Conservation (phyloP, 176 grass and related monocot genomes). For the Thinopyrum elongatum region DNA sequence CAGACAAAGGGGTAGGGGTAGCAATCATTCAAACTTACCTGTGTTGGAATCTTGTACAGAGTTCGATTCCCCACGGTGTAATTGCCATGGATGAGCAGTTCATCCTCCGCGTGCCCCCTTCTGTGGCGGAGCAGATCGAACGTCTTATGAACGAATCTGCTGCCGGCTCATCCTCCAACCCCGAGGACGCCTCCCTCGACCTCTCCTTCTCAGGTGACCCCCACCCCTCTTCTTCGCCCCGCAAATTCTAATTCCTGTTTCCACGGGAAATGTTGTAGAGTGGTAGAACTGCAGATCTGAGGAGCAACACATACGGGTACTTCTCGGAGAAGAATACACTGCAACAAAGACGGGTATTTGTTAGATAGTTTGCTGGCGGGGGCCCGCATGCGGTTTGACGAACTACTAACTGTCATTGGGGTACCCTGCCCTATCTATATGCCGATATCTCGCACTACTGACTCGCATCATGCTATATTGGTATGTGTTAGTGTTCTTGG, state of each 20-base stretch:
- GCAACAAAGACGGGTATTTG: background rate
- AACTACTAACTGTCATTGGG: background rate
- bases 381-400: background rate
- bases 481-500: background rate
- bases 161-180: slow-evolving; percentile 45
- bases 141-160: slow-evolving; percentile 70
- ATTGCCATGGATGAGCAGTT: slow-evolving; percentile 88
- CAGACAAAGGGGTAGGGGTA: too few species aligned
- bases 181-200: slow-evolving; percentile 70
- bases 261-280: background rate
- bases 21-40: background rate
- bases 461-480: background rate
- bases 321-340: background rate
- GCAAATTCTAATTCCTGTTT: background rate
- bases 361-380: background rate
- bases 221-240: background rate
- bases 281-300: background rate
- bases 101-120: slow-evolving; percentile 79
- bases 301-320: background rate
- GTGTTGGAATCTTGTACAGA: background rate
- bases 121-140: slow-evolving; percentile 78
- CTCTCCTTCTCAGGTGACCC: slow-evolving; percentile 75
- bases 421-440: background rate
- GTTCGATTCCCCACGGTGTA: background rate
- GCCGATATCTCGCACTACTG: background rate